Base-by-base conservation (phyloP, 192 early-diverging fungal species). In the Podila verticillata region DNA sequence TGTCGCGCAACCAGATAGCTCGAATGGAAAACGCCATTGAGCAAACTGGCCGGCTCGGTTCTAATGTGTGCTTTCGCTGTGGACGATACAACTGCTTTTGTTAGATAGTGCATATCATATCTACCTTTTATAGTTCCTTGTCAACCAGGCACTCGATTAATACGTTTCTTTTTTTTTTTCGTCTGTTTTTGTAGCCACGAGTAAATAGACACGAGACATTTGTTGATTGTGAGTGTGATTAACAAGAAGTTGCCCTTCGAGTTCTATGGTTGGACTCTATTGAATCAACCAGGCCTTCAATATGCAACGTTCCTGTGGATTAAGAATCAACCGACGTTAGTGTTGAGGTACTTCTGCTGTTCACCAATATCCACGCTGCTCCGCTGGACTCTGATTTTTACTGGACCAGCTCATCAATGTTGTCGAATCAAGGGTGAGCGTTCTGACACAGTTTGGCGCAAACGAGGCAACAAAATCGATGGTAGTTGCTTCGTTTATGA, bases 381-480 rank as follows among this genome's bases (percentile, higher is more conserved):
- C 29, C 63, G 22, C 29, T 72, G 51, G 39, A 65, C 4, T 29
- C 70, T 0, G 70, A 73, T 28, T 39, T 24, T 48, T 0, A 48
- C 32, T 34, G 6, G 32, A 59, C 0, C 30, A 30, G 4, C 63
- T 72, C 30, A 29, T 47, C n/a, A 31, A 64, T 8, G 70, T 66
- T 10, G 19, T 73, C 28, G 58, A 66, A 28, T 1, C 31, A 48
- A 61, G 28, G 19, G 35, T n/a, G 12, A 8, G 61, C 4, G 31
- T 54, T 15, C 64, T 73, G 26, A 30, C 17, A 0, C n/a, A 66
- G n/a, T 8, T 39, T 6, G 58, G 57, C 0, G 34, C 64, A 28
- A 66, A 73, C 24, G 58, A 73, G 39, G 54, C 71, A 10, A 73
- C 71, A 8, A 65, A 36, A 35, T 73, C 71, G 24, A 35, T 73